phyloP scores from a whole-genome alignment of 2,329 filamentous ascomycete species.

The Emergomyces orientalis region DNA sequence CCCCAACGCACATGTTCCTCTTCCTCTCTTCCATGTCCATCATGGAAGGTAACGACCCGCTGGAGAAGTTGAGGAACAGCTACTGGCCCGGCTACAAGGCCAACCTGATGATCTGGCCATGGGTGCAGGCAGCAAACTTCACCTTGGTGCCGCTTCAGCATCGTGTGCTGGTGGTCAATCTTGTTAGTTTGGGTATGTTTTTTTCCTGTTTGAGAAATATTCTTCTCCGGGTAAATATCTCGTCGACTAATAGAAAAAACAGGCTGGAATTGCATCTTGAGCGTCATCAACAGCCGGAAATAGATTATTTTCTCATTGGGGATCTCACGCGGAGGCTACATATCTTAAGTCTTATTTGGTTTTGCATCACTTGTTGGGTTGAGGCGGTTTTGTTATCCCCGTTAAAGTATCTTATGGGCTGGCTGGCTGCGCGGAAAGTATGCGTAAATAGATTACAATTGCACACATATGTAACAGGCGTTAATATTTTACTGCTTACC shows the following conservation, averaged over 20 bases:
- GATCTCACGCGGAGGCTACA: background rate
- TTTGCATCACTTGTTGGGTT: background rate
- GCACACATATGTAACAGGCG: background rate
- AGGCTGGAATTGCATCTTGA: conserved; percentile 54
- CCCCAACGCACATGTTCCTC: conserved; percentile 68
- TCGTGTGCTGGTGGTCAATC: conserved; percentile 75
- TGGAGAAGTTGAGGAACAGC: conserved; percentile 61
- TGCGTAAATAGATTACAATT: background rate
- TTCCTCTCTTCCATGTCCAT: conserved; percentile 81
- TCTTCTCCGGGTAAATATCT: background rate
- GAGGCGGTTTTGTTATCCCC: background rate
- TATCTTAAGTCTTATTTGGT: background rate
- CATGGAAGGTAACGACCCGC: conserved; percentile 58
- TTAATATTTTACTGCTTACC: background rate
- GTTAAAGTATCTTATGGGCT: background rate
- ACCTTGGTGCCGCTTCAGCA: conserved; percentile 74
- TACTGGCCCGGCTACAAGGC: conserved; percentile 65
- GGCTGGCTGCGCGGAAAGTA: background rate
- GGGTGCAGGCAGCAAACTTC: conserved; percentile 79
- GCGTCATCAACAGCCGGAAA: conserved; percentile 45
- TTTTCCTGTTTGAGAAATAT: background rate
- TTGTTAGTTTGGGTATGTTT: conserved; percentile 59
- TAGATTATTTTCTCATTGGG: conserved; percentile 12
- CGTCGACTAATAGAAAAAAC: background rate
- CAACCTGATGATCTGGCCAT: conserved; percentile 84